Evolutionary conservation across 1,139 yeast genomes (phyloP).

Genomic region (Yamadazyma atlantica): DNA sequence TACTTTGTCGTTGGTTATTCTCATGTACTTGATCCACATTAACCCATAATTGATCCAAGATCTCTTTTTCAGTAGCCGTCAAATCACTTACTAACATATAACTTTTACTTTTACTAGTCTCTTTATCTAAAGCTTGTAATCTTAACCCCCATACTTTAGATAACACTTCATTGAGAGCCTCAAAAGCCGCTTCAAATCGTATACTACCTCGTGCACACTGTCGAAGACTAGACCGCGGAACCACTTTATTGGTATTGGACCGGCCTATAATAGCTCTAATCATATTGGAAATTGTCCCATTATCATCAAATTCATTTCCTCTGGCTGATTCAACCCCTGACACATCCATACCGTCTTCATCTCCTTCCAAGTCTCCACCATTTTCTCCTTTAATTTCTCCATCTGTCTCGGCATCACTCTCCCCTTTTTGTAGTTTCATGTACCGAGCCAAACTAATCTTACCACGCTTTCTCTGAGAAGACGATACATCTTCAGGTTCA

Average conservation of each 20-base stretch:
- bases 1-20: slow-evolving; percentile 4
- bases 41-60: slow-evolving; percentile 24
- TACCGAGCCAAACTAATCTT: neutral
- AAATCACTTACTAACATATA: slow-evolving; percentile 23
- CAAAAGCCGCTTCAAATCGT: slow-evolving; percentile 20
- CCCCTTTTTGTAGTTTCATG: neutral
- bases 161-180: slow-evolving; percentile 20
- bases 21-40: slow-evolving; percentile 5
- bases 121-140: slow-evolving; percentile 18
- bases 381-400: neutral
- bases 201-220: slow-evolving; percentile 5
- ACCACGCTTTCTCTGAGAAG: neutral
- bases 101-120: slow-evolving; percentile 6
- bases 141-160: slow-evolving; percentile 31
- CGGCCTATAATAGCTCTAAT: slow-evolving; percentile 7
- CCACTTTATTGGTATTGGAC: slow-evolving; percentile 4
- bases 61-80: slow-evolving; percentile 18
- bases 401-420: neutral
- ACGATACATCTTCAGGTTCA: neutral
- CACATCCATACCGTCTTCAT: too few species aligned
- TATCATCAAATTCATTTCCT: neutral
- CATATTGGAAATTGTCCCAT: neutral
- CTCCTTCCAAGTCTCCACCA: neutral
- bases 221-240: slow-evolving; percentile 6
- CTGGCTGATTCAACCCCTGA: too few species aligned